These are phyloP conservation scores for Ascobolus immersus DNA, from an alignment of 495 filamentous ascomycete genomes.

Conservation along the genomic window DNA sequence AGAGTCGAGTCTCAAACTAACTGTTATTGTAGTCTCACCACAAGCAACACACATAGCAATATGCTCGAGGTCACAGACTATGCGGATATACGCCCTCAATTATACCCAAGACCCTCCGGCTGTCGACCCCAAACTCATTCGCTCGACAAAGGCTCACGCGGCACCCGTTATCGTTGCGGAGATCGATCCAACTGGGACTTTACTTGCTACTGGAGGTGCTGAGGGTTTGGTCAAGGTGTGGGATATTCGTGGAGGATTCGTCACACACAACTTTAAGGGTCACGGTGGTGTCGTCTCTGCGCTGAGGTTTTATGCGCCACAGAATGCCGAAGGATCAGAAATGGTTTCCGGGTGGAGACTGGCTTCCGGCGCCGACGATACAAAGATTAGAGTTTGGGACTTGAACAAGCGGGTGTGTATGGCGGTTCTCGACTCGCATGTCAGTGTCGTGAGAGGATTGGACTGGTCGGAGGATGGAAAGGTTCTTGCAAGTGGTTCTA, in stretches of 20 bases:
- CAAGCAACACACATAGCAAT: conserved; percentile 63
- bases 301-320: conserved; percentile 64
- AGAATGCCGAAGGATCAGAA: conserved; percentile 20
- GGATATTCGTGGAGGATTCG: conserved; percentile 76
- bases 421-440: conserved; percentile 65
- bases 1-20: conserved; percentile 7
- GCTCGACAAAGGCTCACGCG: conserved; percentile 70
- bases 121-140: conserved; percentile 40
- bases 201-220: conserved; percentile 73
- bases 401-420: conserved; percentile 55
- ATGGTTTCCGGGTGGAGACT: conserved; percentile 38
- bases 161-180: conserved; percentile 65
- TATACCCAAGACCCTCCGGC: conserved; percentile 22
- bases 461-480: conserved; percentile 53
- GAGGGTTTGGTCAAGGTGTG: conserved; percentile 88
- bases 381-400: conserved; percentile 77
- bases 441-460: conserved; percentile 66
- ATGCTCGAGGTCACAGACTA: conserved; percentile 79
- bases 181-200: conserved; percentile 61
- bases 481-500: conserved; percentile 57
- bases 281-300: conserved; percentile 77
- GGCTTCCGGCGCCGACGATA: conserved; percentile 78
- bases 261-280: conserved; percentile 85
- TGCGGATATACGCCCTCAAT: conserved; percentile 65
- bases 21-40: conserved; percentile 40